Percentiles rank a stretch among this genome's conserved stretches.
Evolutionary conservation across 495 filamentous ascomycete genomes (phyloP).

Genomic region (Thermothielavioides terrestris): DNA sequence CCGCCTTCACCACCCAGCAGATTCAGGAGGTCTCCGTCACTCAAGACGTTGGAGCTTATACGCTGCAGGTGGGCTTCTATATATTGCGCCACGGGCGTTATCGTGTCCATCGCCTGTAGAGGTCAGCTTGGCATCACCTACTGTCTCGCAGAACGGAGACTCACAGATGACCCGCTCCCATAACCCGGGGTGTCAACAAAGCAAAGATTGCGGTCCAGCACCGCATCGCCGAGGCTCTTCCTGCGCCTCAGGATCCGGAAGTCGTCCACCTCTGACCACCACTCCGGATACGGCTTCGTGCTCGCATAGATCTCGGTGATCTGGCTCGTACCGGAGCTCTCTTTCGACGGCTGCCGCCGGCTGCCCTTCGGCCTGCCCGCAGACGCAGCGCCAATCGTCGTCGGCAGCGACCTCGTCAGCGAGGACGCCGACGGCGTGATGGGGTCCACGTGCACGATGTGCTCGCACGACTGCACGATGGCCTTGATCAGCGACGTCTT

Average conservation of each 20-base stretch:
- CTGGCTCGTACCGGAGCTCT: conserved; percentile 30
- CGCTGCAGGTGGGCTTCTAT: conserved; percentile 64
- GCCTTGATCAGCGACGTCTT: conserved; percentile 91
- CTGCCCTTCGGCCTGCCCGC: not conserved
- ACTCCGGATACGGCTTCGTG: conserved; percentile 82
- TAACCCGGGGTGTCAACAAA: conserved; percentile 90
- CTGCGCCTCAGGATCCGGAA: conserved; percentile 58
- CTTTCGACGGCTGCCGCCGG: not conserved
- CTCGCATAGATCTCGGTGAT: conserved; percentile 87
- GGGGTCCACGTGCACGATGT: conserved; percentile 93
- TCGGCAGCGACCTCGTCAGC: conserved; percentile 14
- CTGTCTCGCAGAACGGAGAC: conserved; percentile 11
- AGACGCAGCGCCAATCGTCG: not conserved
- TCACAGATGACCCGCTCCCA: conserved; percentile 50
- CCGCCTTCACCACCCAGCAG: conserved; percentile 81
- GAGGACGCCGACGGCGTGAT: conserved; percentile 41
- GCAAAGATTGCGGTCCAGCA: conserved; percentile 88
- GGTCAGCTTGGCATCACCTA: conserved; percentile 2
- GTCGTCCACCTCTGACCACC: conserved; percentile 90
- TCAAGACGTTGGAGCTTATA: conserved; percentile 50
- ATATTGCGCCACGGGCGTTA: conserved; percentile 63
- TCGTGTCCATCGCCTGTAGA: conserved; percentile 50
- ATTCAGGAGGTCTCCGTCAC: conserved; percentile 66
- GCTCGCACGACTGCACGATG: conserved; percentile 88
- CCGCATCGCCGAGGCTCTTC: conserved; percentile 71